Evolutionary conservation across 768 basidiomycete species (phyloP), one percentile per base, ranked within the genome.

Genomic region (Leccinum disarticulatum): DNA sequence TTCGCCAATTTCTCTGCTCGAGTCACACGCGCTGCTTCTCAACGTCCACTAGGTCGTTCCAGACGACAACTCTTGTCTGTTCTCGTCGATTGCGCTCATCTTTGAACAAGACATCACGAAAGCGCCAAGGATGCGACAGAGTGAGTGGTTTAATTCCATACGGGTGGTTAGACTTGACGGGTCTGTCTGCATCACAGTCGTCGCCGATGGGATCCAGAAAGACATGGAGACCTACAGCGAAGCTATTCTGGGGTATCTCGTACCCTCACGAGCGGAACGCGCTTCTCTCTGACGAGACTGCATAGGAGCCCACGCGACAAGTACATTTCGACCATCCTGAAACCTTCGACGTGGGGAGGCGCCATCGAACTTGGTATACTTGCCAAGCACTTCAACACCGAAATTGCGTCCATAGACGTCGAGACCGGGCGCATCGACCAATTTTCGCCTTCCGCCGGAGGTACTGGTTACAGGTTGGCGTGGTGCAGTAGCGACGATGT

Each of bases 21-120:
- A 33, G 31, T 25, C 43, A 51, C 55, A 38, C 66, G 47, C 43
- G 25, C 52, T 66, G 36, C 62, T 35, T 50, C 62, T 38, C 49
- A 25, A 57, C 41, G 11, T 19, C 15, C 22, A 25, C 15, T 27
- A 91, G 85, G 81, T 94, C 57, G 93, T 96, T 17, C 95, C 95
- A n/a, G 96, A 98, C 68, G 96, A 98, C 75, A 98, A 98, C 68
- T 91, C 93, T 1, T 98, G 96, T 73, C 78, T 98, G 31, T 98
- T 98, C 77, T 90, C 90, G 3, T 87, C 94, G 3, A 79, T 93
- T 49, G 92, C 91, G 15, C 77, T 96, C 46, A 78, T 96, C 2
- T 95, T 98, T 66, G 86, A 89, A 68, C 93, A 95, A 67, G 86
- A 85, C 58, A 87, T 89, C 13, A 73, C 80, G n/a, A 87, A 87